Evolutionary conservation across 441 rosid species (phyloP).

Genomic region (Gossypium davidsonii): DNA sequence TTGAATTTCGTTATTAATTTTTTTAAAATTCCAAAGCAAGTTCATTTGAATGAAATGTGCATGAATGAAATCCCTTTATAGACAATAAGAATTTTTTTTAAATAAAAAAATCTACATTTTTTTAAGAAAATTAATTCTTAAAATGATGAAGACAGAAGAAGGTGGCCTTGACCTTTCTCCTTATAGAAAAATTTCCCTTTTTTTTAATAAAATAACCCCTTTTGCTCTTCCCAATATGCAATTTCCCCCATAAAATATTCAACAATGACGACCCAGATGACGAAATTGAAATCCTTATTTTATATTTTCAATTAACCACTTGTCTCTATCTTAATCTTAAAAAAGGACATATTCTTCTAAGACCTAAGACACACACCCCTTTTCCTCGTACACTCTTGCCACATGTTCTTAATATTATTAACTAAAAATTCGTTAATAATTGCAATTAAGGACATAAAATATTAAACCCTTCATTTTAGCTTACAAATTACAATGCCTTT

Average conservation of each 20-base stretch:
- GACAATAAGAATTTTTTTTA: not conserved
- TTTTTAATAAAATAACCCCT: not conserved
- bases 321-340: conserved; percentile 15
- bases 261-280: conserved; percentile 38
- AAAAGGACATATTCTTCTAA: not conserved
- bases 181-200: not conserved
- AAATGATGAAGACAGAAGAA: not conserved
- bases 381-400: conserved; percentile 42
- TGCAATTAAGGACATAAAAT: not conserved
- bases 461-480: not conserved
- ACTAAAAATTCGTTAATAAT: not conserved
- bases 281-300: conserved; percentile 21
- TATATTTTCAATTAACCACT: not conserved
- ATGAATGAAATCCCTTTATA: not conserved
- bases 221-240: not conserved
- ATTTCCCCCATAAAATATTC: not conserved
- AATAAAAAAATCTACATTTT: not conserved
- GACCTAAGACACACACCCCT: conserved; percentile 12
- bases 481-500: conserved; percentile 14
- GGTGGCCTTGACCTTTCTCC: conserved; percentile 10
- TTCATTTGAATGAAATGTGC: not conserved
- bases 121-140: not conserved
- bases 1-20: not conserved
- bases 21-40: not conserved
- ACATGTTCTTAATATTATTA: conserved; percentile 1